Conservation (phyloP, 305 asterid species). For the Lippia alba region DNA sequence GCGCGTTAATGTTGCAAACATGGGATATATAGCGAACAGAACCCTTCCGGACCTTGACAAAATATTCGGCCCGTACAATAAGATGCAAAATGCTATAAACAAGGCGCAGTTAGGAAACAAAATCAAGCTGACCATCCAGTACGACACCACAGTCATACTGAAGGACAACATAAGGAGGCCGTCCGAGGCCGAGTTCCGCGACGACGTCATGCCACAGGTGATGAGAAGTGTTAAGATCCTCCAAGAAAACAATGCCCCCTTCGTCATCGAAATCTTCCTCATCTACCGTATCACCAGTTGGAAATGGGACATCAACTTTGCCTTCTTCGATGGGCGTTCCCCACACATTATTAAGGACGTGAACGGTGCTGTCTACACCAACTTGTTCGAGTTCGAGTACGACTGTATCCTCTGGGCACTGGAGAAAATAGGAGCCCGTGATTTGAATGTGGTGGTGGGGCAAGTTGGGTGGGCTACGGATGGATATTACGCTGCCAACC, state of each 20-base stretch:
- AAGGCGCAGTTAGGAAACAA: background rate
- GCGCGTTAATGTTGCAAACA: slow-evolving; percentile 9
- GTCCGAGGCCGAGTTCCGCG: slow-evolving; percentile 43
- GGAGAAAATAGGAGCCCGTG: slow-evolving; percentile 28
- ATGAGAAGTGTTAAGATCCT: background rate
- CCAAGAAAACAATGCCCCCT: slow-evolving; percentile 33
- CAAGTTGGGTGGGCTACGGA: slow-evolving; percentile 65
- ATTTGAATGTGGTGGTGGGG: slow-evolving; percentile 32
- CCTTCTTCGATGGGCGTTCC: slow-evolving; percentile 29
- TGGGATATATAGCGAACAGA: background rate
- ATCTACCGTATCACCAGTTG: background rate
- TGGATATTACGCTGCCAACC: slow-evolving; percentile 39
- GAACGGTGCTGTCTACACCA: slow-evolving; percentile 41
- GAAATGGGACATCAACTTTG: slow-evolving; percentile 24
- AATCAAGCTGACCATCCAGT: slow-evolving; percentile 28
- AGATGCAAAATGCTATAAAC: slow-evolving; percentile 11
- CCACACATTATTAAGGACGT: slow-evolving; percentile 26
- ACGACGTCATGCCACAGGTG: slow-evolving; percentile 34
- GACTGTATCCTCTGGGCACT: slow-evolving; percentile 47
- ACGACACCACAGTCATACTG: background rate
- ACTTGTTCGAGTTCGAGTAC: slow-evolving; percentile 34
- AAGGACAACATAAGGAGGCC: slow-evolving; percentile 22
- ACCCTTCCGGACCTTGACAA: too few relatives aligned
- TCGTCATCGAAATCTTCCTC: slow-evolving; percentile 23
- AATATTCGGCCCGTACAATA: background rate